Percentiles rank a stretch among this genome's conserved stretches.
These are phyloP conservation scores for Citrus maxima DNA, from an alignment of 345 rosid species.

Conservation along the genomic window DNA sequence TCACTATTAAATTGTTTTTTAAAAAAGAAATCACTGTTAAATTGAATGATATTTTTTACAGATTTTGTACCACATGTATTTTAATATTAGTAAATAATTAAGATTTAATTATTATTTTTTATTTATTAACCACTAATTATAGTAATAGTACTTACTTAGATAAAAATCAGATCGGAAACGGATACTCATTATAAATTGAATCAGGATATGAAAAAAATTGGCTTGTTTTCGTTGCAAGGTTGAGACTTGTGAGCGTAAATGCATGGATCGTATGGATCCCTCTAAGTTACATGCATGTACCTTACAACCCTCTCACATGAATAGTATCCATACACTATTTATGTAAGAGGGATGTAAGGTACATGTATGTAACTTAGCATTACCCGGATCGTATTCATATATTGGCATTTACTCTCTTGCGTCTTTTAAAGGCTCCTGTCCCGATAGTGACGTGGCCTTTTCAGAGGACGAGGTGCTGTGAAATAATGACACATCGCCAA, in stretches of 20 bases:
- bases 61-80: rapidly evolving
- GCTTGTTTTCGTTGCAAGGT: background rate
- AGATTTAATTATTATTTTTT: no score
- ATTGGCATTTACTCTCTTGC: background rate
- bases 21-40: no score
- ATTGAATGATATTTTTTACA: no score
- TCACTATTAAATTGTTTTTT: no score
- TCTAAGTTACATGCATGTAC: no score
- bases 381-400: background rate
- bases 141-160: rapidly evolving
- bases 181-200: no score
- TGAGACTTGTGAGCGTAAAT: background rate
- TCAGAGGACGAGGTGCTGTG: background rate
- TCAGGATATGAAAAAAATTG: background rate
- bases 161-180: rapidly evolving
- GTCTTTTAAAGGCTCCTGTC: background rate
- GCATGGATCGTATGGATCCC: background rate
- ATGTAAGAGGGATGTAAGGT: no score
- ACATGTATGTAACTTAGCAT: no score
- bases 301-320: no score
- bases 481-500: background rate
- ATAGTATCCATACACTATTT: no score
- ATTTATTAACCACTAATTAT: no score
- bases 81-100: no score
- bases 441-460: background rate